A percentile compares a stretch with the other conserved stretches of the same genome.
Evolutionary conservation across 2,329 filamentous ascomycete species (phyloP).

Genomic region (Aspergillus texensis): DNA sequence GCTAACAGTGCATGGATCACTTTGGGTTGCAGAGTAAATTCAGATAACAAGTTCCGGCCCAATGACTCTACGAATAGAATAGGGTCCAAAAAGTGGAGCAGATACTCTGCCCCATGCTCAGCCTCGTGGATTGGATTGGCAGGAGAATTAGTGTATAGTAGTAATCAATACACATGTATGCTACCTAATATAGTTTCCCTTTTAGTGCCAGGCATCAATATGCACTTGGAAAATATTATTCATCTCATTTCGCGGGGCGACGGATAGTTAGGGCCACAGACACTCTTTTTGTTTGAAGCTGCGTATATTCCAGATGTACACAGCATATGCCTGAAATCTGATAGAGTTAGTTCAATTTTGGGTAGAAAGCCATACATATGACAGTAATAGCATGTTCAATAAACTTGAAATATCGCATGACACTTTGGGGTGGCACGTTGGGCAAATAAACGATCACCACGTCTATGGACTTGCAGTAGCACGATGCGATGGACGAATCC

Average conservation of each 20-base stretch:
- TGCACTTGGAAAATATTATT: not conserved
- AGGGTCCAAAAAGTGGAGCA: not conserved
- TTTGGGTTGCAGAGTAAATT: not conserved
- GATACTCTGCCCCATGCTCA: not conserved
- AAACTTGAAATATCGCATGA: not conserved
- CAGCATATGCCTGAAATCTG: too few relatives aligned
- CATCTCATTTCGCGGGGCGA: too few relatives aligned
- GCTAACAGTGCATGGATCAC: too few relatives aligned
- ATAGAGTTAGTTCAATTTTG: too few relatives aligned
- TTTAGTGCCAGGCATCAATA: not conserved
- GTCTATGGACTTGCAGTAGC: not conserved
- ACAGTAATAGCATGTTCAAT: not conserved
- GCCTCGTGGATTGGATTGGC: not conserved
- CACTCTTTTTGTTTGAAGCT: not conserved
- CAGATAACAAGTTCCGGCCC: not conserved
- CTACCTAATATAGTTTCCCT: not conserved
- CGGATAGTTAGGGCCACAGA: not conserved
- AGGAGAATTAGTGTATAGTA: not conserved
- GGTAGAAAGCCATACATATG: not conserved
- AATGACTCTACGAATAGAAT: not conserved
- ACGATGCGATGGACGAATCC: not conserved
- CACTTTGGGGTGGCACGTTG: not conserved
- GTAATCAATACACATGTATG: too few relatives aligned
- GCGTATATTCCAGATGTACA: not conserved
- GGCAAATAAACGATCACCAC: not conserved